Evolutionary conservation across 768 basidiomycete genomes (phyloP), one percentile per base, ranked within the genome.

Genomic region (Podaxis sp.): DNA sequence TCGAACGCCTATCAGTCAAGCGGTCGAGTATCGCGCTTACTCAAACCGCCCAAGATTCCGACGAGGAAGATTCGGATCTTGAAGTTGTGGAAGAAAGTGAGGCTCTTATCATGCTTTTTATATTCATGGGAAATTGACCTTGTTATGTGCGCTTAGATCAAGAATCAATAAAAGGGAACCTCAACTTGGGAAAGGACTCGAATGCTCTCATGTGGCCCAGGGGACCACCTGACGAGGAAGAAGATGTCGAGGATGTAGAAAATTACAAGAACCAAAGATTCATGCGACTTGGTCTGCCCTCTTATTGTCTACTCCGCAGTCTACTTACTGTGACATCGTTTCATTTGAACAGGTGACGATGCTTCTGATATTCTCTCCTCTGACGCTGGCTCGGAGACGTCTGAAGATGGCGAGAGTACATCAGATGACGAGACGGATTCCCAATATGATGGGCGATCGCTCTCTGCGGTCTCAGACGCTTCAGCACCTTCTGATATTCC

Each of bases 201-300:
- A 89, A 92, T 68, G 95, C 92, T 0, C 82, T 90, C 57, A 80
- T 94, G 54, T 97, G 93, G 94, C 92, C 93, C 0, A 77, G 75
- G 54, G 78, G 82, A 4, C 82, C 85, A 11, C 82, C 87, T 51
- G 85, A 86, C 41, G 87, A 86, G 12, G 88, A 86, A 19, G 79
- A 85, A 33, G 83, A 87, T 12, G 82, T 87, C 63, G 80, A 85
- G 11, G 84, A 88, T 43, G 81, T 65, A 2, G 66, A 67, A 24
- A 80, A 77, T 63, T 85, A 76, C 67, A 79, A 77, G 63, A 93
- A 92, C 69, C 85, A 84, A 63, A 80, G 88, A 47, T 85, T 89
- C 62, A 87, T 92, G 84, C 84, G 93, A 46, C 77, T 94, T 64
- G 91, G 91, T 90, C 65, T 54, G 74, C 56, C 57, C 40, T 41